Conservation (phyloP, 306 rosid species). For the Sicyos edulis region DNA sequence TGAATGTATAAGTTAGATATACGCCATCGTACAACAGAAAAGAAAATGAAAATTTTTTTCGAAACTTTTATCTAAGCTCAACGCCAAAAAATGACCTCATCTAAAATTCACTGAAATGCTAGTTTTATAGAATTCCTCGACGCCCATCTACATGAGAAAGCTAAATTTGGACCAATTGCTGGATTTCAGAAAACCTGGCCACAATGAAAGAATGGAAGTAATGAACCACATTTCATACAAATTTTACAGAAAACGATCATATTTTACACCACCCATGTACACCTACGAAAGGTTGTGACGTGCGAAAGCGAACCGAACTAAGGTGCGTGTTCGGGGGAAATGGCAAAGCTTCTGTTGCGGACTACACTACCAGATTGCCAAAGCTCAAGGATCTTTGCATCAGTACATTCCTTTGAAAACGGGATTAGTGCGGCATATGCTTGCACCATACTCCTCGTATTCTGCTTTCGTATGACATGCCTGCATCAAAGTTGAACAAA, state of each 20-base stretch:
- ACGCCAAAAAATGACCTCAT: conserved; percentile 37
- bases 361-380: conserved; percentile 3
- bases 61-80: conserved; percentile 33
- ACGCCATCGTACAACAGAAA: background rate
- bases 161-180: conserved; percentile 20
- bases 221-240: conserved; percentile 39
- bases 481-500: conserved; percentile 35
- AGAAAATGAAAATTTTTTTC: background rate
- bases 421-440: conserved; percentile 96
- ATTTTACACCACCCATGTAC: conserved; percentile 48
- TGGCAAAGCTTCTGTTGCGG: conserved; percentile 2
- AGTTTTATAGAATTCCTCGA: conserved; percentile 27
- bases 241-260: conserved; percentile 24
- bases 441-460: conserved; percentile 91
- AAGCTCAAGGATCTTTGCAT: conserved; percentile 32
- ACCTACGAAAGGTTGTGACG: conserved; percentile 25
- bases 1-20: background rate
- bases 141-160: conserved; percentile 8
- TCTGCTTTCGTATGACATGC: conserved; percentile 99
- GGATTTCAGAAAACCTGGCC: conserved; percentile 25
- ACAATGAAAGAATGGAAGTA: conserved; percentile 45
- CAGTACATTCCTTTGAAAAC: conserved; percentile 99
- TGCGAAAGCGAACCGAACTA: background rate
- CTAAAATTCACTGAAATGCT: conserved; percentile 30
- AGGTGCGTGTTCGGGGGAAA: conserved; percentile 10